A percentile compares a stretch with the other conserved stretches of the same genome.
These are phyloP conservation scores for Leptodermis oblonga DNA, from an alignment of 257 asterid species.

Conservation along the genomic window DNA sequence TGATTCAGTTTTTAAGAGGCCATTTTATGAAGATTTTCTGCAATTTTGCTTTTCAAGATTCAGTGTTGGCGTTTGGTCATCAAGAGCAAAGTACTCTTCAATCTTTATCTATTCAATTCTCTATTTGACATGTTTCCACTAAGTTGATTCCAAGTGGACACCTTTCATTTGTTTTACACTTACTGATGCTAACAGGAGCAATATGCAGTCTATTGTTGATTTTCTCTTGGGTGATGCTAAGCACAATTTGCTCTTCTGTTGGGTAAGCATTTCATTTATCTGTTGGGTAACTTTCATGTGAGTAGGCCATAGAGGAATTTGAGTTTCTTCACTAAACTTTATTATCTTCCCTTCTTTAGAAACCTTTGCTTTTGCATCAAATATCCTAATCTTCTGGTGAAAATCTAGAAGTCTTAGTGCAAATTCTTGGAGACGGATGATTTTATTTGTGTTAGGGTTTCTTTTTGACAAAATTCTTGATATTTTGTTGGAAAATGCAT, in stretches of 20 bases:
- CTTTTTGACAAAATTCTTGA: not conserved
- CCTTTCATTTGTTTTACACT: conserved; percentile 12
- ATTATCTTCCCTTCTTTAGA: not conserved
- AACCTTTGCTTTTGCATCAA: not conserved
- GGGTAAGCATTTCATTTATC: conserved; percentile 50
- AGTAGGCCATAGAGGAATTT: not conserved
- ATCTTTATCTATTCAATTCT: conserved; percentile 26
- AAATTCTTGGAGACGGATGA: not conserved
- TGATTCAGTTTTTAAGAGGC: conserved; percentile 78
- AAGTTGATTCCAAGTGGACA: not conserved
- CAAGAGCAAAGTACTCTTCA: conserved; percentile 64
- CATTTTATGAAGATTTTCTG: conserved; percentile 74
- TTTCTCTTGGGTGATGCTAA: conserved; percentile 57
- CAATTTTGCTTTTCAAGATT: conserved; percentile 75
- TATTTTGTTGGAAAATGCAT: not conserved
- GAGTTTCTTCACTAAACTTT: not conserved
- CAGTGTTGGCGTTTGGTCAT: conserved; percentile 79
- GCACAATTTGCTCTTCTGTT: conserved; percentile 58
- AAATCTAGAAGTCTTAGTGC: not conserved
- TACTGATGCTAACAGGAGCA: conserved; percentile 53
- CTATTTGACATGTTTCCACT: conserved; percentile 15
- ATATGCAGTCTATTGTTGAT: conserved; percentile 60
- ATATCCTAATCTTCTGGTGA: not conserved
- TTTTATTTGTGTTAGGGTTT: not conserved
- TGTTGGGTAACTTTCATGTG: not conserved